These are phyloP conservation scores for Phlebiopsis flavidoalba DNA, from an alignment of 768 basidiomycete species.

Conservation along the genomic window DNA sequence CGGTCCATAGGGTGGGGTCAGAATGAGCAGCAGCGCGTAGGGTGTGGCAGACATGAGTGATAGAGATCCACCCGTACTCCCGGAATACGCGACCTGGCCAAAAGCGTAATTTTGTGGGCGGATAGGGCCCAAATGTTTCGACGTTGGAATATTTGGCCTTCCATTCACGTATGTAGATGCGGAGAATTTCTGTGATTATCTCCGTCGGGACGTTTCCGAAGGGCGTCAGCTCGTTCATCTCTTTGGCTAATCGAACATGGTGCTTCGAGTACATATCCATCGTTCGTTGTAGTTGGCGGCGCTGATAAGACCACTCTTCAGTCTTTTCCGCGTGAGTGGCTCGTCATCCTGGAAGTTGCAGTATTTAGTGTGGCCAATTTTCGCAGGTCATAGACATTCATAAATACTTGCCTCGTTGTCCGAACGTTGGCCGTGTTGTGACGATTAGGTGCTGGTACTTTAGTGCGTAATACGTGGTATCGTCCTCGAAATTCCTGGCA, in stretches of 20 bases:
- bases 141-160: background rate
- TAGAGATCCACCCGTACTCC: conserved; percentile 1
- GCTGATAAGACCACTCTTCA: no score
- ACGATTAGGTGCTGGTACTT: no score
- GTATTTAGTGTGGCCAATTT: no score
- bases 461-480: no score
- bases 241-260: background rate
- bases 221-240: background rate
- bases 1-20: conserved; percentile 9
- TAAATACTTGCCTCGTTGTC: no score
- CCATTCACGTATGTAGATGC: background rate
- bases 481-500: no score
- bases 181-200: background rate
- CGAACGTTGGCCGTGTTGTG: no score
- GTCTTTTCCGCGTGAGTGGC: no score
- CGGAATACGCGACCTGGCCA: background rate
- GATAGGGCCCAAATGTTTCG: background rate
- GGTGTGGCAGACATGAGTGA: conserved; percentile 12
- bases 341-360: no score
- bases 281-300: no score
- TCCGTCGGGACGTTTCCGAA: background rate
- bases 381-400: no score
- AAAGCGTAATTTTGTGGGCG: background rate
- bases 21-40: conserved; percentile 10
- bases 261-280: background rate